phyloP scores from a whole-genome alignment of 495 filamentous ascomycete genomes.

The Trichoderma gamsii region DNA sequence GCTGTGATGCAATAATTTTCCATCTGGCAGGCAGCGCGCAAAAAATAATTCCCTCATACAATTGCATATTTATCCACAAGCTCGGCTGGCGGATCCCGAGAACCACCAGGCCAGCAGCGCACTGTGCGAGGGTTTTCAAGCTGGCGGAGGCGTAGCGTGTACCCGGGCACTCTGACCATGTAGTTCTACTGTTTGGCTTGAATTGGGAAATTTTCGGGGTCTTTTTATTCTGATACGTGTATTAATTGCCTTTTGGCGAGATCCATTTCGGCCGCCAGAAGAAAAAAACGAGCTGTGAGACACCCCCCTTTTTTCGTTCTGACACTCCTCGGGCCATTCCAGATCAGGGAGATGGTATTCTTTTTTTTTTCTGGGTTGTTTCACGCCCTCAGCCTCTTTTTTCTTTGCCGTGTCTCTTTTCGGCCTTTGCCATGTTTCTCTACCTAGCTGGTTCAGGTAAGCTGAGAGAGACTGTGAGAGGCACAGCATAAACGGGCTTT shows the following conservation, averaged over 20 bases:
- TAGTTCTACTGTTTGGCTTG: not conserved
- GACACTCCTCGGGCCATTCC: not conserved
- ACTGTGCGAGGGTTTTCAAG: not conserved
- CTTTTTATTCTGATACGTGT: not conserved
- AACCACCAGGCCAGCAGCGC: not conserved
- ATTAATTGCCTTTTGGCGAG: not conserved
- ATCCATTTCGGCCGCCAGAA: not conserved
- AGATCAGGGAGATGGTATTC: conserved; percentile 3
- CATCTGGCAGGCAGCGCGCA: not conserved
- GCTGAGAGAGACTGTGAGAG: not conserved
- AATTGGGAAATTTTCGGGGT: not conserved
- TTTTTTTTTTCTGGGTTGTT: not conserved
- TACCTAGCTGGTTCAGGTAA: not conserved
- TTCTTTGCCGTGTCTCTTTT: not conserved
- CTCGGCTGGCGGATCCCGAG: not conserved
- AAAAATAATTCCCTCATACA: conserved; percentile 10
- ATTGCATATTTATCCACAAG: not conserved
- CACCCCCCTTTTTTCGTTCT: not conserved
- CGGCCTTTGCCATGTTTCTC: not conserved
- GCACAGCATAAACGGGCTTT: not conserved
- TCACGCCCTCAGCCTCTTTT: conserved; percentile 4
- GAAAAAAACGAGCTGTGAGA: not conserved
- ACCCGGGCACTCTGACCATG: not conserved
- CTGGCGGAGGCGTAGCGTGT: not conserved
- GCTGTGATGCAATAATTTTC: conserved; percentile 9